phyloP scores from a whole-genome alignment of 257 asterid genomes.

The Plantago elongata region DNA sequence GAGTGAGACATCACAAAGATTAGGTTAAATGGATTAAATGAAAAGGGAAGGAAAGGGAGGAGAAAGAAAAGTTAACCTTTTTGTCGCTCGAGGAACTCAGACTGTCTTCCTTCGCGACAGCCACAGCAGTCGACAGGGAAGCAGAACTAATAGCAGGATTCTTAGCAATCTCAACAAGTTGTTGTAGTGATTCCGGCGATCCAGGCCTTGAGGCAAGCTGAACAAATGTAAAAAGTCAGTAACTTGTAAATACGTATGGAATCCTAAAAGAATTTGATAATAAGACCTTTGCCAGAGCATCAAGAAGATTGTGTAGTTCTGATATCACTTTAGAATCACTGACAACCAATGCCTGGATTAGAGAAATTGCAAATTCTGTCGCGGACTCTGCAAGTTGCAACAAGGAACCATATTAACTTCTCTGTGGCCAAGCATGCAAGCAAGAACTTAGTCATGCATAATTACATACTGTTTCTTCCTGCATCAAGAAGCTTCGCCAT shows the following conservation, averaged over 20 bases:
- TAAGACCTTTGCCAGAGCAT: constrained; percentile 81
- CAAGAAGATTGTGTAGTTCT: constrained; percentile 87
- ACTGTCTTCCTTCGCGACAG: constrained; percentile 62
- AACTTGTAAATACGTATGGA: constrained; percentile 8
- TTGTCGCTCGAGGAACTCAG: constrained; percentile 55
- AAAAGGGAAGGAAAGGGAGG: background rate
- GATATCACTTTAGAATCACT: constrained; percentile 68
- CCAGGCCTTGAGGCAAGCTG: constrained; percentile 99
- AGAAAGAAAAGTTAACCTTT: constrained; percentile 45
- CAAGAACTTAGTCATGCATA: background rate
- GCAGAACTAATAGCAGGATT: constrained; percentile 55
- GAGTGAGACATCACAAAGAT: background rate
- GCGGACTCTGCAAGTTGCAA: constrained; percentile 73
- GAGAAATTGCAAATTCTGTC: constrained; percentile 82
- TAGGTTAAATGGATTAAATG: too few relatives aligned
- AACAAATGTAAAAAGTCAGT: constrained; percentile 24
- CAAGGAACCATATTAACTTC: constrained; percentile 15
- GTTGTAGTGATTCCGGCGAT: constrained; percentile 87
- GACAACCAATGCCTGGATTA: constrained; percentile 58
- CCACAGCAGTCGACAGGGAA: constrained; percentile 37
- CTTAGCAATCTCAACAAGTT: constrained; percentile 90
- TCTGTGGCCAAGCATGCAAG: constrained; percentile 14
- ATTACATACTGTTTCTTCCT: constrained; percentile 83
- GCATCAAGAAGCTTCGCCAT: constrained; percentile 96
- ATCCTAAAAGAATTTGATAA: constrained; percentile 10